Conservation (phyloP, 169 alveolate species). For the Plasmodium sp. region DNA sequence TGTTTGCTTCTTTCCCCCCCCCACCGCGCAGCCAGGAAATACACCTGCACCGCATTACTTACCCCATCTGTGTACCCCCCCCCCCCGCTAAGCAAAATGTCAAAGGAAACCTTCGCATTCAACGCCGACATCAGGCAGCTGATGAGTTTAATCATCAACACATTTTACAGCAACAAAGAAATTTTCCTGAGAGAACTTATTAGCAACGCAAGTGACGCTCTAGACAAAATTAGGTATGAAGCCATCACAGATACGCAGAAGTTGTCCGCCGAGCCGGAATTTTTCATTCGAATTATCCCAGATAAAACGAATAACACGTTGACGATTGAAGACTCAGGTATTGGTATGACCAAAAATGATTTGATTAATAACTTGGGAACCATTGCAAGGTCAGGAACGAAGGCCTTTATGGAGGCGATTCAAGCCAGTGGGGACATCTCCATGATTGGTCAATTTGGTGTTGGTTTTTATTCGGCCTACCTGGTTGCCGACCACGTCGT, state of each 20-base stretch:
- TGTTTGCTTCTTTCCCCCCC: background rate
- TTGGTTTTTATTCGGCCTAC: conserved; percentile 99
- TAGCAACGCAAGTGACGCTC: conserved; percentile 99
- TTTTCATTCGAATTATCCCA: conserved; percentile 96
- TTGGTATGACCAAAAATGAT: conserved; percentile 99
- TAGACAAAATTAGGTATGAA: conserved; percentile 98
- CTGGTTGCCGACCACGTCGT: conserved; percentile 98
- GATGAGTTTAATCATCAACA: conserved; percentile 98
- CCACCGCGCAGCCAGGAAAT: background rate
- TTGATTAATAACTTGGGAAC: conserved; percentile 98
- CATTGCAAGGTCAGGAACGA: conserved; percentile 99
- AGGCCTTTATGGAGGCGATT: conserved; percentile 99
- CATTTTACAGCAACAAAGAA: conserved; percentile 99
- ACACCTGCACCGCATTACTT: background rate
- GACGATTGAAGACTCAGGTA: conserved; percentile 98
- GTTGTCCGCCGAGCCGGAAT: conserved; percentile 93
- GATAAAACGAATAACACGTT: conserved; percentile 97
- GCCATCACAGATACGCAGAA: conserved; percentile 97
- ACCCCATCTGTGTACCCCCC: background rate
- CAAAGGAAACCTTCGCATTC: conserved; percentile 96
- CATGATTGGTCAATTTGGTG: conserved; percentile 99
- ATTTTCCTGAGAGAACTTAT: conserved; percentile 99
- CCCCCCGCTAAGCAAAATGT: conserved; percentile 7
- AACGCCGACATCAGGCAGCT: conserved; percentile 99
- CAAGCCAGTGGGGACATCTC: conserved; percentile 98